Conservation (phyloP, 2,329 filamentous ascomycete species). For the Daldinia sp. region DNA sequence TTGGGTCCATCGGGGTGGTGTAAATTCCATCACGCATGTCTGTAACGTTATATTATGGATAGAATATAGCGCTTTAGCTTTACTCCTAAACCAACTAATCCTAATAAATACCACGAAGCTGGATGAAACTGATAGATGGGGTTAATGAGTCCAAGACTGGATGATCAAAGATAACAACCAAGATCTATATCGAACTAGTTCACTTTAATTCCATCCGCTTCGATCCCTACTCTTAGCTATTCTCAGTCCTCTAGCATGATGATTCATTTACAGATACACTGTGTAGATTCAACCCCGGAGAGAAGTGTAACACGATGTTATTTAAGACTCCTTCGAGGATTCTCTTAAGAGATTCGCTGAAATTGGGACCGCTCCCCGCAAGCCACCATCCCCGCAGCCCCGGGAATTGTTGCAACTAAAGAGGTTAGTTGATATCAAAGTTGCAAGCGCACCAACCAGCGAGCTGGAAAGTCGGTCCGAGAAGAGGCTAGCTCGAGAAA, state of each 20-base stretch:
- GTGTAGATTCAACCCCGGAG: not conserved
- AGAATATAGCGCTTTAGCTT: not conserved
- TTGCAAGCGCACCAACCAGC: constrained; percentile 37
- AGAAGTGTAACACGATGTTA: constrained; percentile 2
- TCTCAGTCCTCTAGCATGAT: not conserved
- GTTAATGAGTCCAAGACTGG: not conserved
- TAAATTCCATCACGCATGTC: not conserved
- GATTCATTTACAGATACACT: not conserved
- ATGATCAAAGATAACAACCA: not conserved
- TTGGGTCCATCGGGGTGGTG: too few relatives aligned
- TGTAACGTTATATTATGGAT: not conserved
- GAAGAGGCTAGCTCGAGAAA: constrained; percentile 21
- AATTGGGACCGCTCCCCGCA: constrained; percentile 30
- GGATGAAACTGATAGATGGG: too few relatives aligned
- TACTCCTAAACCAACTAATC: not conserved
- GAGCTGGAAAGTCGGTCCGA: constrained; percentile 32
- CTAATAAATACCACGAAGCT: not conserved
- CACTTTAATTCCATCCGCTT: not conserved
- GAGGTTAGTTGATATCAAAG: constrained; percentile 27
- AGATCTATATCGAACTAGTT: not conserved
- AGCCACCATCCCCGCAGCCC: constrained; percentile 21
- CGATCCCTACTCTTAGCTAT: not conserved
- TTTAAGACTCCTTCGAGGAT: not conserved
- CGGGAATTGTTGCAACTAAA: constrained; percentile 26
- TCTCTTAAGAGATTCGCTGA: constrained; percentile 17